phyloP scores from a whole-genome alignment of 495 filamentous ascomycete species.

The Xylaria scruposa region DNA sequence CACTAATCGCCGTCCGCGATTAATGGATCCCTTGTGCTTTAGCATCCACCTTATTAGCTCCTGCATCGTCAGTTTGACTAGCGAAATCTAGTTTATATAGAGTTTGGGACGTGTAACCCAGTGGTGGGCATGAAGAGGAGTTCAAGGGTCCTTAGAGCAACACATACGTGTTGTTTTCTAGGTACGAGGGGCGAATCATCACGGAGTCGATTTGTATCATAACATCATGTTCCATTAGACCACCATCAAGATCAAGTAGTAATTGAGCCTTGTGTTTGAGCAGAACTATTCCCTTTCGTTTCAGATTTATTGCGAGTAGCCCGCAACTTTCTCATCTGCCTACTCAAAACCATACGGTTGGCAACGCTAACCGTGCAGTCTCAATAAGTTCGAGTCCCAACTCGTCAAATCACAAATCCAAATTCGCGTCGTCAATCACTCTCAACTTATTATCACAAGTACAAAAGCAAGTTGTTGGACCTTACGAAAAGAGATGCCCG shows the following conservation, averaged over 20 bases:
- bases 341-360: not conserved
- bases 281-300: not conserved
- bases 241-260: constrained; percentile 23
- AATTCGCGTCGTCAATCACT: not conserved
- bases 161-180: not conserved
- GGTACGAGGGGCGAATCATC: constrained; percentile 8
- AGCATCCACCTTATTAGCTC: not conserved
- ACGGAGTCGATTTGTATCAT: constrained; percentile 26
- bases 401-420: not conserved
- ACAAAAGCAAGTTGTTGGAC: not conserved
- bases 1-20: not conserved
- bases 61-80: constrained; percentile 2
- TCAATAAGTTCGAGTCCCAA: not conserved
- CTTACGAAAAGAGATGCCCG: not conserved
- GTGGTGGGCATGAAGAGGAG: not conserved
- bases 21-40: not conserved
- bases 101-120: not conserved
- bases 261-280: constrained; percentile 25
- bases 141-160: not conserved
- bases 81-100: constrained; percentile 20
- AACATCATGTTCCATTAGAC: constrained; percentile 27
- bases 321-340: not conserved
- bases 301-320: not conserved
- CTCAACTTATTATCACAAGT: not conserved
- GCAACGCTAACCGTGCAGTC: not conserved